Evolutionary conservation across 805 yeast genomes (phyloP).

Genomic region (Candida palmyrensis): DNA sequence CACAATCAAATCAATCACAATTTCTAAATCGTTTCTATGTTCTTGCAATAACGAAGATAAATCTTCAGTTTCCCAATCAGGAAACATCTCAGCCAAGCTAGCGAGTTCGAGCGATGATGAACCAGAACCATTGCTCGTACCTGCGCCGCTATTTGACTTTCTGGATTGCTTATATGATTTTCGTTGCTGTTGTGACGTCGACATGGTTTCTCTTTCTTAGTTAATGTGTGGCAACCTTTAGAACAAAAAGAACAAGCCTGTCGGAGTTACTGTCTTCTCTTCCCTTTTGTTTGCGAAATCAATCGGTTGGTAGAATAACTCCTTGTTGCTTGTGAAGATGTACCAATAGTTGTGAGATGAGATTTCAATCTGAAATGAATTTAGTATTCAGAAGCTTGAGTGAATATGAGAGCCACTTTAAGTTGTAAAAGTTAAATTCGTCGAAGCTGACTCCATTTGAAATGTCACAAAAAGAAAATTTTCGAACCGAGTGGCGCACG

Average conservation of each 20-base stretch:
- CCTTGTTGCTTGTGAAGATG: too few relatives aligned
- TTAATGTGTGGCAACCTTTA: conserved; percentile 2
- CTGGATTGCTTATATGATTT: conserved; percentile 43
- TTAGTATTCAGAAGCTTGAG: too few relatives aligned
- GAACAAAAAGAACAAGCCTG: neutral
- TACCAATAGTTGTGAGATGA: too few relatives aligned
- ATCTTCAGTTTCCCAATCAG: conserved; percentile 91
- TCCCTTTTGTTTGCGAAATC: too few relatives aligned
- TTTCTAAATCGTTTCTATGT: conserved; percentile 65
- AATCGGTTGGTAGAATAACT: too few relatives aligned
- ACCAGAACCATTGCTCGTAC: conserved; percentile 9
- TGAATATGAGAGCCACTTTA: too few relatives aligned
- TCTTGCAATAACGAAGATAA: conserved; percentile 71
- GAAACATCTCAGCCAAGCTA: conserved; percentile 81
- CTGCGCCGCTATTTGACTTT: conserved; percentile 27
- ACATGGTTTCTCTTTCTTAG: conserved; percentile 13
- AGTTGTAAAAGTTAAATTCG: conserved; percentile 2
- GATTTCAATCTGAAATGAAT: too few relatives aligned
- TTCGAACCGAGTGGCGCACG: conserved; percentile 6
- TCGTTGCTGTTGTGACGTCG: conserved; percentile 24
- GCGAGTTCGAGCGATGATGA: conserved; percentile 27
- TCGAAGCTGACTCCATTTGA: conserved; percentile 3
- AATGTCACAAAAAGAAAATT: conserved; percentile 6
- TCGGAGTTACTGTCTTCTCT: too few relatives aligned
- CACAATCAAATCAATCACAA: conserved; percentile 80